Percentiles rank a stretch among this genome's conserved stretches.
Conservation (phyloP, 2,329 filamentous ascomycete genomes). For the Stagonosporopsis rhizophila region DNA sequence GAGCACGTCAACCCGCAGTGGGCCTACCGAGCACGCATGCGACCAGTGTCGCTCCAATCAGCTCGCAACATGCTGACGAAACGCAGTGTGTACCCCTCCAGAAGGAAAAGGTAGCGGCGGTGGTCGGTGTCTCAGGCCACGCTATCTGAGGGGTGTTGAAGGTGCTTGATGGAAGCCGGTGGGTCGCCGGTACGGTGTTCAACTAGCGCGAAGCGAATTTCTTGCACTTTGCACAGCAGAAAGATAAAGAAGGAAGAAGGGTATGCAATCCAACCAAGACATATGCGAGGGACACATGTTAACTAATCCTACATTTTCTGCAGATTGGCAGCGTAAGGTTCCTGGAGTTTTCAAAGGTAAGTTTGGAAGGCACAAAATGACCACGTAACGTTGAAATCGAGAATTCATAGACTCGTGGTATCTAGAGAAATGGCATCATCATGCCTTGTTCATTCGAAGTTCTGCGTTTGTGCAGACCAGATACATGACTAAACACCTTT, state of each 20-base stretch:
- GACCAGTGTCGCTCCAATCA: constrained; percentile 14
- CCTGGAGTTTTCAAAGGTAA: background rate
- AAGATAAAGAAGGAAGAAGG: background rate
- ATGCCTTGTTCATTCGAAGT: constrained; percentile 49
- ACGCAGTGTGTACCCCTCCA: constrained; percentile 5
- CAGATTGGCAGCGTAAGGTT: background rate
- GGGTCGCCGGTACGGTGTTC: constrained; percentile 6
- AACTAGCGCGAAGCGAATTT: constrained; percentile 13
- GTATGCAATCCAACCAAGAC: background rate
- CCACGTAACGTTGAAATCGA: constrained; percentile 44
- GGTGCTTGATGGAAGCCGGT: constrained; percentile 3
- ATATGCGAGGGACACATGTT: background rate
- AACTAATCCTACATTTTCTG: background rate
- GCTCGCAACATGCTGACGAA: constrained; percentile 12
- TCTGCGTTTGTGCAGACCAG: constrained; percentile 50
- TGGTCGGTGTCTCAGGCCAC: constrained; percentile 9
- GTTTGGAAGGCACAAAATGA: background rate
- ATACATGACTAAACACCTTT: constrained; percentile 52
- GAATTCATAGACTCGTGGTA: constrained; percentile 50
- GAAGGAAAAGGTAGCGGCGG: background rate
- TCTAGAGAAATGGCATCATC: constrained; percentile 49
- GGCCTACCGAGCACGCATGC: constrained; percentile 10
- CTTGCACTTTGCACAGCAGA: constrained; percentile 6
- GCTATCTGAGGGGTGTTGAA: background rate
- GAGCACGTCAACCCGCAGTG: constrained; percentile 19